Evolutionary conservation across 495 filamentous ascomycete genomes (phyloP).

Genomic region (Geoglossum glabrum): DNA sequence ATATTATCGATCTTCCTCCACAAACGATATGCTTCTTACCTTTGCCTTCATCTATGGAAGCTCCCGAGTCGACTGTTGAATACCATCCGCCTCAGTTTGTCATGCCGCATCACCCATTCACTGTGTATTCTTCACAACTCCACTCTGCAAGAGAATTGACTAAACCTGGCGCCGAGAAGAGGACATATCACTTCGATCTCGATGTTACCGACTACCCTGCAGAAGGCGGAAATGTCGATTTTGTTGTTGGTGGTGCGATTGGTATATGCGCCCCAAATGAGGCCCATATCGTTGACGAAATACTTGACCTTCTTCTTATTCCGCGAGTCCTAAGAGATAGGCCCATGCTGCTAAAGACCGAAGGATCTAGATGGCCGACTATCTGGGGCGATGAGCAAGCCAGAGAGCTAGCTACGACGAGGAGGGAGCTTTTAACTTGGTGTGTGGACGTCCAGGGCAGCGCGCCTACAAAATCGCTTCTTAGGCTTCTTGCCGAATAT

Average conservation of each 20-base stretch:
- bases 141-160: constrained; percentile 72
- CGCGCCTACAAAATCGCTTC: constrained; percentile 69
- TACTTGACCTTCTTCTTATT: constrained; percentile 61
- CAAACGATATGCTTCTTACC: constrained; percentile 49
- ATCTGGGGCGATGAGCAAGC: constrained; percentile 91
- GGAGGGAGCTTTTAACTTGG: constrained; percentile 83
- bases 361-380: constrained; percentile 77
- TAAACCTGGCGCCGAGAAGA: constrained; percentile 76
- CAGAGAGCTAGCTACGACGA: constrained; percentile 65
- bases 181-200: constrained; percentile 91
- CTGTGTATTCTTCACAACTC: constrained; percentile 72
- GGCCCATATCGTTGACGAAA: constrained; percentile 52
- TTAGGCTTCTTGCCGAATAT: constrained; percentile 75
- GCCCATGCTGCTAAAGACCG: constrained; percentile 56
- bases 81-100: constrained; percentile 72
- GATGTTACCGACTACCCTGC: constrained; percentile 90
- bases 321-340: constrained; percentile 63
- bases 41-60: constrained; percentile 10
- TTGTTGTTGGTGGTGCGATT: constrained; percentile 91
- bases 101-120: constrained; percentile 83
- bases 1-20: constrained; percentile 46
- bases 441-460: constrained; percentile 86
- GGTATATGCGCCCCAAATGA: constrained; percentile 82
- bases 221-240: constrained; percentile 64
- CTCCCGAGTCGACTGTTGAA: constrained; percentile 21